Evolutionary conservation across 441 rosid genomes (phyloP), one percentile per base, ranked within the genome.

Genomic region (Pelargonium myrrhifolium): DNA sequence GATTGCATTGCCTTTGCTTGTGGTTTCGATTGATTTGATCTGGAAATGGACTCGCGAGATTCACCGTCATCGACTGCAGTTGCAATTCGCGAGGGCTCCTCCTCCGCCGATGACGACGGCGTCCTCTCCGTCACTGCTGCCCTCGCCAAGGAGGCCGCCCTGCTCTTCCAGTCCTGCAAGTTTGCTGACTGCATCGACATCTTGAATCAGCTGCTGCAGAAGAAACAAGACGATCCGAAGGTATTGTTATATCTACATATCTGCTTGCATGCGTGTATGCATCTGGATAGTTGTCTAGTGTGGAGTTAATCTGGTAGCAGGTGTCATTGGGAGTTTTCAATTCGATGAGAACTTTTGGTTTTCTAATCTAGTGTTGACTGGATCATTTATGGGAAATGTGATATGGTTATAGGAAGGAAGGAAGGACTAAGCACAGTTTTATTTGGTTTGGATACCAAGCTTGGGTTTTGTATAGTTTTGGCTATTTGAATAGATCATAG

Each of bases 201-300:
- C 65, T 72, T 92, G 75, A 75, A 72, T 80, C 92, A 89, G 79
- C 89, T 95, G 49, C 70, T 73, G 70, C 84, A 70, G 62, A 89
- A 84, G 84, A 87, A 86, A 71, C 84, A 70, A 39, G 78, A 83
- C 81, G 98, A 95, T 85, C 96, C 92, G 3, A 95, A 89, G 91
- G 98, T 90, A 40, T 37, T 72, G 56, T 68, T 56, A 5, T 40
- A 15, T 66, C 47, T 43, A 3, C 18, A 3, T 47, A 11, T 49
- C 17, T 64, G 3, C 55, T 11, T 35, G 12, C 18, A 26, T 69
- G 5, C 28, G 11, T 12, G 11, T 64, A 45, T 49, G 6, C 21
- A 49, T 49, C 56, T n/a, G 18, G 37, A 31, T 31, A 31, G 37
- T 31, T 31, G 37, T 31, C 0, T 31, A 31, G 37, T 17, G 56